These are phyloP conservation scores for Posidonia australis DNA, from an alignment of 106 monocot species.

Conservation along the genomic window DNA sequence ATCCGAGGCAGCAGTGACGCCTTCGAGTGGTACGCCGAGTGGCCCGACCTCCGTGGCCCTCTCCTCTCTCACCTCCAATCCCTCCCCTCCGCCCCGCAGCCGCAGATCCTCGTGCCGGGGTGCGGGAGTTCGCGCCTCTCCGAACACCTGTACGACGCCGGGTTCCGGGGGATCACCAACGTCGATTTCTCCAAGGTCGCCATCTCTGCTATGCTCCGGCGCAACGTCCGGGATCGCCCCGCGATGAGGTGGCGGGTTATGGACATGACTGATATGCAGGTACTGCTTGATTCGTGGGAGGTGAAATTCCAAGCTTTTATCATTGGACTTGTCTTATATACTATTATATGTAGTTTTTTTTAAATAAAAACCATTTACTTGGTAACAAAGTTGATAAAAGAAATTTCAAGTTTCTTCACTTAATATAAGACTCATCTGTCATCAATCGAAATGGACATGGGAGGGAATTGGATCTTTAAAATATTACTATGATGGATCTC, in stretches of 20 bases:
- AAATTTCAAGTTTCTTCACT: no score
- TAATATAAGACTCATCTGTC: no score
- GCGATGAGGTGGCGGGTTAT: constrained; percentile 94
- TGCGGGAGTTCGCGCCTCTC: constrained; percentile 85
- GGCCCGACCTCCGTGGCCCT: constrained; percentile 40
- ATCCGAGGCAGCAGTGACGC: constrained; percentile 68
- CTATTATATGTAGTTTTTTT: no score
- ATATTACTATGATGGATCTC: no score
- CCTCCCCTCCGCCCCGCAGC: background rate
- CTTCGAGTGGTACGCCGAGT: constrained; percentile 99
- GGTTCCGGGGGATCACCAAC: constrained; percentile 57
- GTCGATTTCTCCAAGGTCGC: constrained; percentile 92
- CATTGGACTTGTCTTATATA: no score
- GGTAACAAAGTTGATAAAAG: no score
- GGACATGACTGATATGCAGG: constrained; percentile 99
- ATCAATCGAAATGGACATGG: no score
- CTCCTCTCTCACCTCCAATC: constrained; percentile 45
- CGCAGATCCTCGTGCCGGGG: constrained; percentile 75
- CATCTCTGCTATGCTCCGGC: constrained; percentile 71
- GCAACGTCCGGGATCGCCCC: constrained; percentile 56
- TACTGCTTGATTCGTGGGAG: background rate
- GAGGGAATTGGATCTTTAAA: no score
- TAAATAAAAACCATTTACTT: no score
- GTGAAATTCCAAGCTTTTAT: no score
- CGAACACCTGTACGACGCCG: constrained; percentile 80